Evolutionary conservation across 768 basidiomycete species (phyloP), one percentile per base, ranked within the genome.

Genomic region (Lentinula edodes): DNA sequence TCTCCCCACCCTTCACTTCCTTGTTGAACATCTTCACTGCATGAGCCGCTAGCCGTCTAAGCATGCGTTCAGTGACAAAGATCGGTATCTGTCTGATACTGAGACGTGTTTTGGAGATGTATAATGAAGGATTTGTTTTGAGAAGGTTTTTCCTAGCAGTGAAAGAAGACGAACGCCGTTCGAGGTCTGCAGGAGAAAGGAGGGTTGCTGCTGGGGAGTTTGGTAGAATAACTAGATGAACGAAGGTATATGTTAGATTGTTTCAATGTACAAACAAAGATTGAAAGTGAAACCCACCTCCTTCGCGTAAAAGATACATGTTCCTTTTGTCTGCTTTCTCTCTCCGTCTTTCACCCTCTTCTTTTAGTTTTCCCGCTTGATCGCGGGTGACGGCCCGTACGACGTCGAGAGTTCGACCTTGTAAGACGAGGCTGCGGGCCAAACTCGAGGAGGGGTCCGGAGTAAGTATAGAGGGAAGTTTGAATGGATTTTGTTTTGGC

Each of bases 251-350:
- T 62, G 51, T 62, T 38, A 18, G 32, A 13, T 52, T 8, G 13
- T 32, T 34, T 12, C 32, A 8, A 39, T 18, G 9, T 28, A 16
- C 46, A 13, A 63, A 54, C 57, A 52, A 18, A 34, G 42, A 55
- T 39, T 28, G 3, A 28, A 28, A 28, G 28, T 28, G 28, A 6
- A 34, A 75, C 86, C 66, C 68, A 92, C 95, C 92, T 79, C 97
- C 97, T 83, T 99, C 97, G 12, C 93, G 85, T 66, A 99, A 82
- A 62, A 99, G 85, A 71, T 99, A 98, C 70, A 97, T 86, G 70
- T 98, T 97, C 23, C 96, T 84, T 71, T 96, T 95, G 74, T 99
- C 97, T 0, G 88, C 88, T 73, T 95, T 95, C 73, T 93, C 87
- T 52, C 93, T 81, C 63, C 83, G 80, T 68, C 85, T 87, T 70